Base-by-base conservation (phyloP, 2,329 filamentous ascomycete genomes). In the Anisogramma anomala region DNA sequence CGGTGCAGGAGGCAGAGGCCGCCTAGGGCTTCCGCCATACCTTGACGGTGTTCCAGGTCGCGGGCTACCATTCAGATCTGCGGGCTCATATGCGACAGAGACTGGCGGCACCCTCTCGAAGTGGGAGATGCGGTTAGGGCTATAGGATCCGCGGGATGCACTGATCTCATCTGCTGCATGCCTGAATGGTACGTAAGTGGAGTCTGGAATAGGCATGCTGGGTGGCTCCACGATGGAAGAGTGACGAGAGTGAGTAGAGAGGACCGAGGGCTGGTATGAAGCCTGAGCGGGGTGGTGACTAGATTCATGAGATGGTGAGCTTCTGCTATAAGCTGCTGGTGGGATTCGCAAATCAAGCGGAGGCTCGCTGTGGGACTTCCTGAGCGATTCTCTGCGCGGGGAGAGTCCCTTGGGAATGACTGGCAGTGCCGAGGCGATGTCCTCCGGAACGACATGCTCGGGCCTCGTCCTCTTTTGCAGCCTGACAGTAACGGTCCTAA, bases 31-130 rank as follows among this genome's bases (percentile, higher is more conserved):
- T 3, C 87, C 84, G 15, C 87, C 84, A 58, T 96, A 95, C 57
- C 79, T 74, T 2, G 86, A 89, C 1, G 89, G 87, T 0, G 89
- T 95, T 4, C 89, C 89, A 1, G 91, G 89, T 44, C 91, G 69
- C 6, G 91, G 88, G 47, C 77, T 88, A 36, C 91, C 91, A 54
- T 96, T 89, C 45, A 96, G 63, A 52, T 95, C 88, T 17, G 80
- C 72, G 0, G 87, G 85, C 60, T 96, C 91, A 60, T 91, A 96
- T 3, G 78, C 71, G 18, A 81, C 66, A 49, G 69, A 78, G 1
- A 79, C 75, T 1, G 84, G 75, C 3, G 85, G 80, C 7, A 84
- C 82, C 38, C 84, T 73, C 20, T 72, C 61, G 60, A 83, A 46
- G 31, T 46, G 40, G 11, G 46, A 41, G 15, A 26, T 10, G 14